phyloP scores from a whole-genome alignment of 2,329 filamentous ascomycete genomes.

The Endoconidiophora laricicola region DNA sequence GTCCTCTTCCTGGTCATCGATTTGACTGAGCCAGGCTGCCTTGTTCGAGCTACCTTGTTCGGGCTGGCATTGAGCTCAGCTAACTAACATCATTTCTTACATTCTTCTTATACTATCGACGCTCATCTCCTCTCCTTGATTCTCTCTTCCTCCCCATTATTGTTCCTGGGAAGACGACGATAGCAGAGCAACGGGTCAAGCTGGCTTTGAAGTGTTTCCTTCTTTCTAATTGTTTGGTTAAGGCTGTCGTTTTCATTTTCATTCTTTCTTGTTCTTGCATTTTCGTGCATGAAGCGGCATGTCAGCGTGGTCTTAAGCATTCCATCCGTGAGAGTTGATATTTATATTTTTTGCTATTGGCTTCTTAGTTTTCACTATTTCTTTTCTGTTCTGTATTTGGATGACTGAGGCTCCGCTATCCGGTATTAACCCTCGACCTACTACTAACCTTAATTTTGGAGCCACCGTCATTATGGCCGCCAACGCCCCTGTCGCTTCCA shows the following conservation, averaged over 20 bases:
- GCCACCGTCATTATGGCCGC: background rate
- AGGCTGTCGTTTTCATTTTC: background rate
- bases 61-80: background rate
- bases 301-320: background rate
- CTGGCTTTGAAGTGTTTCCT: too few relatives aligned
- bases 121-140: too few relatives aligned
- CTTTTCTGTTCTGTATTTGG: background rate
- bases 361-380: background rate
- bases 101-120: too few relatives aligned
- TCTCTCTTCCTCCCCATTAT: too few relatives aligned
- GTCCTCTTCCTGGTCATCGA: background rate
- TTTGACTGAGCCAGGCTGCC: background rate
- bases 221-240: background rate
- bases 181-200: background rate
- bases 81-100: too few relatives aligned
- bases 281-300: background rate
- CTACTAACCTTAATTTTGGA: conserved; percentile 7
- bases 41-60: background rate
- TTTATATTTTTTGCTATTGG: background rate
- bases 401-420: conserved; percentile 11
- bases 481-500: background rate
- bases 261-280: background rate
- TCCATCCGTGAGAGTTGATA: background rate
- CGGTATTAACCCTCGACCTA: conserved; percentile 1
- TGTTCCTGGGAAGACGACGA: background rate